Conservation (phyloP, 345 rosid genomes). For the Eucalyptus regnans region DNA sequence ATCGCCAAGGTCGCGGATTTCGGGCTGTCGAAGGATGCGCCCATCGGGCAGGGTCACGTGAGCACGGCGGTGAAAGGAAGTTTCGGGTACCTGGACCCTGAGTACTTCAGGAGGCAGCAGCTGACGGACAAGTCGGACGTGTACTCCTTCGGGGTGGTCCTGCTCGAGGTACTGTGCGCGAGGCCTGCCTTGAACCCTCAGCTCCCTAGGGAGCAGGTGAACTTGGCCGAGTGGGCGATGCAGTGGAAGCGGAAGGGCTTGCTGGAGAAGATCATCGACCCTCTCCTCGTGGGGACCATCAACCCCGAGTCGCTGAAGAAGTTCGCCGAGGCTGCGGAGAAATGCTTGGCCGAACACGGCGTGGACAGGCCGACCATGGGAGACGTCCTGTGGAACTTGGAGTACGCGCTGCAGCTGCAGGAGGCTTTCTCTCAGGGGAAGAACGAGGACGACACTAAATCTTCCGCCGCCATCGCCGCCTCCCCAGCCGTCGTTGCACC, state of each 20-base stretch:
- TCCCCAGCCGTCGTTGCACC: neutral
- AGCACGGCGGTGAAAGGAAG: constrained; percentile 47
- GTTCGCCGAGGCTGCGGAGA: constrained; percentile 28
- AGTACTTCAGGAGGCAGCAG: constrained; percentile 34
- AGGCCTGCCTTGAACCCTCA: constrained; percentile 29
- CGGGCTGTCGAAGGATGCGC: constrained; percentile 34
- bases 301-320: constrained; percentile 41
- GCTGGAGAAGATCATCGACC: constrained; percentile 37
- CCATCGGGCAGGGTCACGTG: constrained; percentile 26
- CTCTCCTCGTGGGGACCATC: constrained; percentile 14
- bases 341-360: constrained; percentile 28
- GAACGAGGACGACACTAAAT: neutral
- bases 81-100: constrained; percentile 34
- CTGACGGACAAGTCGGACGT: constrained; percentile 33
- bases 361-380: constrained; percentile 45
- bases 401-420: constrained; percentile 37
- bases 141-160: constrained; percentile 35
- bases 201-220: constrained; percentile 34
- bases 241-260: constrained; percentile 33
- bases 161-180: constrained; percentile 31
- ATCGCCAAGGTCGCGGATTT: constrained; percentile 40
- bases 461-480: neutral
- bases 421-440: constrained; percentile 6
- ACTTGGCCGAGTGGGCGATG: constrained; percentile 46
- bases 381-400: constrained; percentile 41